Percentiles rank a stretch among this genome's conserved stretches.
These are phyloP conservation scores for Suhomyces tanzawaensis DNA, from an alignment of 805 yeast species.

Conservation along the genomic window DNA sequence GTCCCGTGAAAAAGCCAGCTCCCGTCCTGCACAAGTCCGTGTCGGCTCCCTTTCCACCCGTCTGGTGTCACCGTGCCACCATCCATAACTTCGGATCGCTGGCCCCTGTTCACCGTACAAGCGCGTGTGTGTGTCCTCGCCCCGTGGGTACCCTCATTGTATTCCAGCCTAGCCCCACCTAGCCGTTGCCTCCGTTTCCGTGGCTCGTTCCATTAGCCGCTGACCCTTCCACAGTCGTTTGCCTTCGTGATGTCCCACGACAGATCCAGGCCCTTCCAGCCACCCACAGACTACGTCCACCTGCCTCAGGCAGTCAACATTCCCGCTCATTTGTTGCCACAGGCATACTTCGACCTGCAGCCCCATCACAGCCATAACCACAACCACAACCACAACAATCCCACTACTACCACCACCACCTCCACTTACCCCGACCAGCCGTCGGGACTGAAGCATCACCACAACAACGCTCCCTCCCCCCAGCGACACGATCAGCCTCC, in stretches of 20 bases:
- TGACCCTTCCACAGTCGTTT: neutral
- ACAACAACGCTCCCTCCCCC: conserved; percentile 1
- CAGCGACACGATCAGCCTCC: neutral
- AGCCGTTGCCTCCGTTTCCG: neutral
- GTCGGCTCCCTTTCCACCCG: too few species aligned
- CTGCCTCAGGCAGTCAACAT: conserved; percentile 10
- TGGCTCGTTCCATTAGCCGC: neutral
- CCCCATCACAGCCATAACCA: conserved; percentile 5
- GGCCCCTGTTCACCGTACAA: neutral
- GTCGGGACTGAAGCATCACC: neutral
- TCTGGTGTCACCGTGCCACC: too few species aligned
- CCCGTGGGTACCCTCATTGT: too few species aligned
- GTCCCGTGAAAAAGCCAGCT: too few species aligned
- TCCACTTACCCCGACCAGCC: conserved; percentile 1
- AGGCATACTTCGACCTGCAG: conserved; percentile 9
- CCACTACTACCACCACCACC: conserved; percentile 1
- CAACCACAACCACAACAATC: conserved; percentile 9
- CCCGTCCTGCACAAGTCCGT: too few species aligned
- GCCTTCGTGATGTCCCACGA: neutral
- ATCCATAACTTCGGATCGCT: too few species aligned
- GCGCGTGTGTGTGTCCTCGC: neutral
- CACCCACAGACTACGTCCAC: conserved; percentile 1
- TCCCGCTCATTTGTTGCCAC: conserved; percentile 18
- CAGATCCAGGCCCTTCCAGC: neutral
- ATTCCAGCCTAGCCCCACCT: too few species aligned